These are phyloP conservation scores for Entomortierella lignicola DNA, from an alignment of 192 early-diverging fungal genomes.

Conservation along the genomic window DNA sequence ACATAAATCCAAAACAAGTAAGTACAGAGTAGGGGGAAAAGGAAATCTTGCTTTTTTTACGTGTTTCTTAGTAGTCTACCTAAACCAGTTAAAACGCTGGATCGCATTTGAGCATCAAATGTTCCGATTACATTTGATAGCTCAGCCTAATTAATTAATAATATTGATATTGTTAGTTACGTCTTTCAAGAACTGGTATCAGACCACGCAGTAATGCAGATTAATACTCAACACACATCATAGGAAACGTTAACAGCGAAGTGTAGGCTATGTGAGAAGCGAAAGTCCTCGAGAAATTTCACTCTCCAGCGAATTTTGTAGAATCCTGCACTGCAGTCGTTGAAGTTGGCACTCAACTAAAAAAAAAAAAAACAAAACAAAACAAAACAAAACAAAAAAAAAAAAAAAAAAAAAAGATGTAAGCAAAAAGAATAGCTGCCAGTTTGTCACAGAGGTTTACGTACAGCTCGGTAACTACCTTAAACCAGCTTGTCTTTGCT, in stretches of 20 bases:
- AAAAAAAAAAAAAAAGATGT: not conserved
- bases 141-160: slow-evolving; percentile 1
- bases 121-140: not conserved
- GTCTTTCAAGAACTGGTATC: too few relatives aligned
- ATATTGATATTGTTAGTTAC: not conserved
- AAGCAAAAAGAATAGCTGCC: too few relatives aligned
- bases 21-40: not conserved
- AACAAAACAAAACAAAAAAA: not conserved
- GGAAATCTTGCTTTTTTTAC: too few relatives aligned
- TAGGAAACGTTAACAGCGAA: slow-evolving; percentile 5
- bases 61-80: not conserved
- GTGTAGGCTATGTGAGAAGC: slow-evolving; percentile 2
- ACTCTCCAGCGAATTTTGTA: slow-evolving; percentile 20
- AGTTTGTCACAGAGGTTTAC: too few relatives aligned
- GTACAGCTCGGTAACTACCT: too few relatives aligned
- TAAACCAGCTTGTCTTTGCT: too few relatives aligned
- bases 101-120: not conserved
- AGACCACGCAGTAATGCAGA: not conserved
- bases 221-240: not conserved
- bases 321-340: not conserved
- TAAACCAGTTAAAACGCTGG: not conserved
- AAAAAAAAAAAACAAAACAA: too few relatives aligned
- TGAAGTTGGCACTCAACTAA: slow-evolving; percentile 4
- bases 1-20: not conserved
- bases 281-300: not conserved